phyloP scores from a whole-genome alignment of 2,329 filamentous ascomycete species.

The Nigrograna mackinnonii region DNA sequence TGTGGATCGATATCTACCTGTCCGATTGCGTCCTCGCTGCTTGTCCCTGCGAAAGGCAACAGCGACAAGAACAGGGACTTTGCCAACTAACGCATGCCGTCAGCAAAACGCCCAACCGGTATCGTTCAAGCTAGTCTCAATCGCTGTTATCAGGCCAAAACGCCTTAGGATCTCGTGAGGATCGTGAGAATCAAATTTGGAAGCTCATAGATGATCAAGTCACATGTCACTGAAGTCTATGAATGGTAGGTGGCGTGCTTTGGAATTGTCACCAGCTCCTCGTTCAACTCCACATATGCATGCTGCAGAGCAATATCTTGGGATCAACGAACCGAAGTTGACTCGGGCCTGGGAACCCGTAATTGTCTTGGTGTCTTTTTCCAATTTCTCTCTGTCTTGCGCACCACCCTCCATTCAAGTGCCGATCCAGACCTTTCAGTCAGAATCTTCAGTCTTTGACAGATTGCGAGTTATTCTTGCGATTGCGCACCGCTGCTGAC shows the following conservation, averaged over 20 bases:
- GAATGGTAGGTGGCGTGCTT: conserved; percentile 2
- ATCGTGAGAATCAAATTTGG: no score
- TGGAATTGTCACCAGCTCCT: conserved; percentile 5
- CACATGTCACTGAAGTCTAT: conserved; percentile 1
- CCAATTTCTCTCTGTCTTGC: conserved; percentile 1
- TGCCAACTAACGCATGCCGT: conserved; percentile 2
- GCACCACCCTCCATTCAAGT: no score
- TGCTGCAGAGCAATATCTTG: conserved; percentile 26
- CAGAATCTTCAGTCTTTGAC: no score
- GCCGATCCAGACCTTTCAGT: no score
- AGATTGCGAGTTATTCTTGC: no score
- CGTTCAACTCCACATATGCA: not conserved
- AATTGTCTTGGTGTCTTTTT: conserved; percentile 7
- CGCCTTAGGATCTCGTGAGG: no score
- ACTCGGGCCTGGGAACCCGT: conserved; percentile 24
- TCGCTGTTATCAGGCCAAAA: no score
- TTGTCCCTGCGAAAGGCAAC: not conserved
- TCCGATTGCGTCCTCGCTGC: no score
- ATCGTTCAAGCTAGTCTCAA: no score
- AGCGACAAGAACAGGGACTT: not conserved
- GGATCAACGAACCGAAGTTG: conserved; percentile 14
- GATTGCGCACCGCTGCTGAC: no score
- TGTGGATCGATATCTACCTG: no score
- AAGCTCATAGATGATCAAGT: conserved; percentile 2
- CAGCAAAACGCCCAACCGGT: conserved; percentile 2